Evolutionary conservation across 768 basidiomycete genomes (phyloP).

Genomic region (Boletellus ananiceps): DNA sequence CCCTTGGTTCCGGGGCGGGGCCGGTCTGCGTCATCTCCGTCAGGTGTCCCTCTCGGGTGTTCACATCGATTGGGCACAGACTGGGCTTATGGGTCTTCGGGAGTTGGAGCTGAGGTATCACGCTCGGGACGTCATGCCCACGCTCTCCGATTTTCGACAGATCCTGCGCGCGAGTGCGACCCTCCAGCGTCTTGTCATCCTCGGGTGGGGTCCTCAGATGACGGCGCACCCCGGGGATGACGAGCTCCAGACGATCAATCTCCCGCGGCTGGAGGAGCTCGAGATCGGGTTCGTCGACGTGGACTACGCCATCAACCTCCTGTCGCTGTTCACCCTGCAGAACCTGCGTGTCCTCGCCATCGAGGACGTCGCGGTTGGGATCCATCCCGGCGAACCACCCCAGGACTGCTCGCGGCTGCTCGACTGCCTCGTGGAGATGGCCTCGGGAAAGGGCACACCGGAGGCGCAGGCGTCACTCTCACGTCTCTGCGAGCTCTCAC

Average conservation of each 20-base stretch:
- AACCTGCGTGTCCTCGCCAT: conserved; percentile 35
- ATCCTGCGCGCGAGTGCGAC: conserved; percentile 38
- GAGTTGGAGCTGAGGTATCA: conserved; percentile 54
- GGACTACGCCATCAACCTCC: conserved; percentile 34
- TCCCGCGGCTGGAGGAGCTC: conserved; percentile 33
- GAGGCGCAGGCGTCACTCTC: neutral
- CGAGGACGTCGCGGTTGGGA: conserved; percentile 43
- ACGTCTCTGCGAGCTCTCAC: conserved; percentile 6
- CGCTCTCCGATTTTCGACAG: conserved; percentile 39
- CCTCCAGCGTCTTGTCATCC: conserved; percentile 42
- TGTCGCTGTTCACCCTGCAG: conserved; percentile 39
- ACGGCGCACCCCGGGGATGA: neutral
- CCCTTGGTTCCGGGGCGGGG: conserved; percentile 38
- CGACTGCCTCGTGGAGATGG: conserved; percentile 27
- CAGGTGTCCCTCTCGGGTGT: conserved; percentile 50
- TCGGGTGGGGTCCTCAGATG: conserved; percentile 51
- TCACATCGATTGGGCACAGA: conserved; percentile 50
- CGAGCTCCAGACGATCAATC: conserved; percentile 16
- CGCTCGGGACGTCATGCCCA: conserved; percentile 53
- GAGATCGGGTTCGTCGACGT: conserved; percentile 44
- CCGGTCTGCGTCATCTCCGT: conserved; percentile 31
- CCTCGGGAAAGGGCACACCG: neutral
- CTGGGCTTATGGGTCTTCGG: conserved; percentile 39
- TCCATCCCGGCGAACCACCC: conserved; percentile 28
- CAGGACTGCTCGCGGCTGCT: conserved; percentile 38